Percentiles rank a stretch among this genome's conserved stretches.
Conservation (phyloP, 129 eudicot species). For the Dittrichia graveolens region DNA sequence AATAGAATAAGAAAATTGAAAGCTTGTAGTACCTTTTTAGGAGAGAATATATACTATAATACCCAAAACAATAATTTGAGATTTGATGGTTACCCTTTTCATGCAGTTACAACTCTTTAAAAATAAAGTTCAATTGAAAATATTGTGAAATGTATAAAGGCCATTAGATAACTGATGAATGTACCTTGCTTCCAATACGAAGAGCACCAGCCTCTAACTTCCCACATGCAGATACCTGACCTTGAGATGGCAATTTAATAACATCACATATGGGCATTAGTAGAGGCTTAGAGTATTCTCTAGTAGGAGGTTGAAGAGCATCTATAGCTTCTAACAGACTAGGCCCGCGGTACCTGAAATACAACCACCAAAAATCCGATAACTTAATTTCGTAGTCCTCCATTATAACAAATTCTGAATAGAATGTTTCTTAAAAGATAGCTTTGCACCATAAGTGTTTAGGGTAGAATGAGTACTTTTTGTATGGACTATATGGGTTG, state of each 20-base stretch:
- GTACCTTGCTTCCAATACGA: conserved; percentile 77
- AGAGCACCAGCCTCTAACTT: conserved; percentile 92
- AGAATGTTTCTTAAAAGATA: neutral
- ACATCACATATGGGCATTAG: conserved; percentile 91
- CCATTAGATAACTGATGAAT: neutral
- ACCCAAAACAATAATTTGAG: neutral
- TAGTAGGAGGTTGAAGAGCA: conserved; percentile 69
- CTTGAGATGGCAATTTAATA: conserved; percentile 69
- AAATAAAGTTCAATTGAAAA: no score
- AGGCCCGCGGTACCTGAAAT: conserved; percentile 79
- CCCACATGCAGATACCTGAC: conserved; percentile 85
- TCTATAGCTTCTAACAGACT: conserved; percentile 82
- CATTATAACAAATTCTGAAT: conserved; percentile 6
- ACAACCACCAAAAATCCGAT: conserved; percentile 20
- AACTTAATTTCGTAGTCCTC: neutral
- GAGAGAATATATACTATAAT: neutral
- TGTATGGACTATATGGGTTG: neutral
- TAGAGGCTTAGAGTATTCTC: conserved; percentile 85
- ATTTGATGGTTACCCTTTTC: neutral
- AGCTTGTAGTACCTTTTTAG: neutral
- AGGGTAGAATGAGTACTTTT: neutral
- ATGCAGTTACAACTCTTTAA: neutral
- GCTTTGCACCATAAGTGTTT: neutral
- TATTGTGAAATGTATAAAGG: neutral
- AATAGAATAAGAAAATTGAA: neutral